A percentile compares a stretch with the other conserved stretches of the same genome.
phyloP scores from a whole-genome alignment of 83 land plant species.

The Picea abies region DNA sequence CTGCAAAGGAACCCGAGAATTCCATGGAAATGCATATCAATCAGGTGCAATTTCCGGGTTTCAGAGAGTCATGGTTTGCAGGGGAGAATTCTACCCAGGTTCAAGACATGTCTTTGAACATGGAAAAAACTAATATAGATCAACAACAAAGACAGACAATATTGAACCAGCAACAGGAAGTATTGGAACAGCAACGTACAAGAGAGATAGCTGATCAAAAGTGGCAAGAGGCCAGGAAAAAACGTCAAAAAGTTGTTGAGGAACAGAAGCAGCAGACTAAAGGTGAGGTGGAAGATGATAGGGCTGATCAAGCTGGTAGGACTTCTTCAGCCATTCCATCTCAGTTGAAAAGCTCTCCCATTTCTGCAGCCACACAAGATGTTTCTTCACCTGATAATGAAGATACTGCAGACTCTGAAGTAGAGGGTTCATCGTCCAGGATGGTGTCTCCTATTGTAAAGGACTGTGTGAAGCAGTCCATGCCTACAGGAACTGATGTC shows the following conservation, averaged over 20 bases:
- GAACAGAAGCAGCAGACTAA: conserved; percentile 34
- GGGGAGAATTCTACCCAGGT: conserved; percentile 1
- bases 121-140: conserved; percentile 27
- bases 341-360: conserved; percentile 31
- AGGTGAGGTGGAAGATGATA: conserved; percentile 33
- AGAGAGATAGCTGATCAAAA: conserved; percentile 10
- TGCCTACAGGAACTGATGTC: conserved; percentile 11
- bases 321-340: background rate
- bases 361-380: conserved; percentile 52
- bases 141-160: conserved; percentile 11
- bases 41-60: conserved; percentile 13
- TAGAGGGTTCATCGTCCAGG: conserved; percentile 56
- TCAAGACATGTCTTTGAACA: conserved; percentile 15
- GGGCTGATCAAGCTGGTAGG: conserved; percentile 30
- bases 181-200: background rate
- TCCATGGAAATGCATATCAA: conserved; percentile 18
- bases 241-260: conserved; percentile 35
- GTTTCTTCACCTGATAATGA: conserved; percentile 67
- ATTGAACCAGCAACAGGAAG: background rate
- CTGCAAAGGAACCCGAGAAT: conserved; percentile 18
- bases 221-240: conserved; percentile 27
- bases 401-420: conserved; percentile 74
- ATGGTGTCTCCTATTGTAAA: conserved; percentile 21
- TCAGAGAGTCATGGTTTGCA: conserved; percentile 15
- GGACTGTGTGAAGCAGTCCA: conserved; percentile 25